Base-by-base conservation (phyloP, 805 yeast genomes). In the Pichia membranifaciens region DNA sequence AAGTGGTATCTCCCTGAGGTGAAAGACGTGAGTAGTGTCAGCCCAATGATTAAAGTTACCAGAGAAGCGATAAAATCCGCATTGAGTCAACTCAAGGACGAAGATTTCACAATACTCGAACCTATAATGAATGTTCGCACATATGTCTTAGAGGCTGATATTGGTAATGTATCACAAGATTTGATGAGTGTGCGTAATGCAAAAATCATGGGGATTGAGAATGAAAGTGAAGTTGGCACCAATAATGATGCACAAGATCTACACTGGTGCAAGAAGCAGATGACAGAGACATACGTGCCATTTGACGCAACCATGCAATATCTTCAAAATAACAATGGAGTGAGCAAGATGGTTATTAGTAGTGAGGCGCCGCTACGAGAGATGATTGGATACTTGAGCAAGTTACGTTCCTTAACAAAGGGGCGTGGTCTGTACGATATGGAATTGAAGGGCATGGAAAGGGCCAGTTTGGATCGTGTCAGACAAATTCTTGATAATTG, bases 161-260 rank as follows among this genome's bases (percentile, higher is more conserved):
- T 91, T 54, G 98, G 98, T 18, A 73, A 73, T 32, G 93, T 93
- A 1, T 75, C 87, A 35, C 95, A 87, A 55, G 99, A 93, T 60
- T 67, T 93, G 44, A 81, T 87, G 38, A 80, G 87, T 28, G 75
- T 82, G 13, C 75, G 98, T 51, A 81, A 82, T 39, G 97, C 96
- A 1, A 72, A 69, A 1, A 87, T 93, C 38, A 59, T 72, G 4
- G 77, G 86, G 3, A 79, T 93, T 37, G 87, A 82, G 32, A 96
- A 87, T 45, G 84, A 81, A 38, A 55, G 47, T 15, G 57, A 53
- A 3, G 21, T 57, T 0, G 59, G 59, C 4, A 33, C 37, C 6
- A 56, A 57, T 2, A 60, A 61, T 6, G 32, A 37, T 7, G 57
- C 56, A 2, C 60, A 61, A 12, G 59, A 63, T 9, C 60, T 65